phyloP scores from a whole-genome alignment of 768 basidiomycete genomes.

The Rhodocollybia butyracea region DNA sequence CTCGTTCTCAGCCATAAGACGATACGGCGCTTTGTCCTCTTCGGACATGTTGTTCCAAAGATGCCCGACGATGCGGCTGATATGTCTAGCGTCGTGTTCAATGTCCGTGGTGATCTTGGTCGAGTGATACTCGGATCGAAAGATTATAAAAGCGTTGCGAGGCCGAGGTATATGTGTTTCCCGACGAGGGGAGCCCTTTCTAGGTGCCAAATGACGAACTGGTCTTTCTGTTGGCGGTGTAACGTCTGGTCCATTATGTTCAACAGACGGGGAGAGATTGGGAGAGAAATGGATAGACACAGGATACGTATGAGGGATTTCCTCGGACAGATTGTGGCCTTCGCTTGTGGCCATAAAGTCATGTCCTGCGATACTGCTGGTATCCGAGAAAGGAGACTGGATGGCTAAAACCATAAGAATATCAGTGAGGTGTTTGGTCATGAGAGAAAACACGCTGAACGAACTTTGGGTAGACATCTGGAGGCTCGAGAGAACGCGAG shows the following conservation, averaged over 20 bases:
- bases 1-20: slow-evolving; percentile 46
- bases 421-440: not conserved
- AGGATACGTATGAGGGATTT: not conserved
- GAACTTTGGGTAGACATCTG: slow-evolving; percentile 1
- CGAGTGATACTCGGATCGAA: slow-evolving; percentile 58
- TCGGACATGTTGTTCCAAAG: slow-evolving; percentile 55
- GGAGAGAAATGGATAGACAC: slow-evolving; percentile 1
- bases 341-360: not conserved
- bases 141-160: slow-evolving; percentile 81
- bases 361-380: not conserved
- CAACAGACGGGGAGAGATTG: slow-evolving; percentile 5
- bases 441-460: not conserved
- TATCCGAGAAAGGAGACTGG: not conserved
- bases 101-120: slow-evolving; percentile 44
- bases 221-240: not conserved
- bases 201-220: slow-evolving; percentile 1
- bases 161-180: slow-evolving; percentile 68
- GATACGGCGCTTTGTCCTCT: slow-evolving; percentile 48
- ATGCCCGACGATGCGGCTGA: slow-evolving; percentile 52
- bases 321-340: not conserved
- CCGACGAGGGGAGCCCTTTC: slow-evolving; percentile 20
- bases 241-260: not conserved
- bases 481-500: not conserved
- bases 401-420: not conserved
- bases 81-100: slow-evolving; percentile 56